phyloP scores from a whole-genome alignment of 2,329 filamentous ascomycete genomes.

The Fusarium verrucosum region DNA sequence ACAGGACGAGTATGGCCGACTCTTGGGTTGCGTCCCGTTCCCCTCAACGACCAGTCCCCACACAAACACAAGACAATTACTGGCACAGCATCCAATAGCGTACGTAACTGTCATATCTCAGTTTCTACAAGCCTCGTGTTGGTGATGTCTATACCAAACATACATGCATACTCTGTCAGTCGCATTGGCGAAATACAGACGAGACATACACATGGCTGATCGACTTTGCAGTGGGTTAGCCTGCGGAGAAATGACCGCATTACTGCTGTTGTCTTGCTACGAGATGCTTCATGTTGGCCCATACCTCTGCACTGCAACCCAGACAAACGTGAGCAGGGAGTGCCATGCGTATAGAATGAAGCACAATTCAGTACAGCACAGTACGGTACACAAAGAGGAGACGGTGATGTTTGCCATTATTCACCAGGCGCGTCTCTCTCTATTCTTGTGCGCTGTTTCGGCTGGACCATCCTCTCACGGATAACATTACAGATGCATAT shows the following conservation, averaged over 20 bases:
- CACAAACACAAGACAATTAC: constrained; percentile 25
- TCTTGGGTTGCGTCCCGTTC: constrained; percentile 4
- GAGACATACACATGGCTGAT: constrained; percentile 5
- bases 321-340: constrained; percentile 25
- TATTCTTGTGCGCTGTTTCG: neutral
- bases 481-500: constrained; percentile 1
- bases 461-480: neutral
- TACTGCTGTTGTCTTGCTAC: constrained; percentile 8
- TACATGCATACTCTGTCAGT: constrained; percentile 11
- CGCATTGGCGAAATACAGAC: constrained; percentile 30
- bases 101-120: constrained; percentile 38
- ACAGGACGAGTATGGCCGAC: constrained; percentile 14
- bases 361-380: neutral
- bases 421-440: constrained; percentile 1
- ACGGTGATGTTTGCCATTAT: neutral
- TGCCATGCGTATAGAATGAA: neutral
- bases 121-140: constrained; percentile 32
- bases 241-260: constrained; percentile 36
- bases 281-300: constrained; percentile 14
- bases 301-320: constrained; percentile 14
- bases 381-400: neutral
- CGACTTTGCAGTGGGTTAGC: constrained; percentile 11
- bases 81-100: constrained; percentile 29
- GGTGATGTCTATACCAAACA: constrained; percentile 12
- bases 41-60: constrained; percentile 22